A percentile compares a stretch with the other conserved stretches of the same genome.
These are phyloP conservation scores for Geoglossum cookeanum DNA, from an alignment of 2,329 filamentous ascomycete genomes.

Conservation along the genomic window DNA sequence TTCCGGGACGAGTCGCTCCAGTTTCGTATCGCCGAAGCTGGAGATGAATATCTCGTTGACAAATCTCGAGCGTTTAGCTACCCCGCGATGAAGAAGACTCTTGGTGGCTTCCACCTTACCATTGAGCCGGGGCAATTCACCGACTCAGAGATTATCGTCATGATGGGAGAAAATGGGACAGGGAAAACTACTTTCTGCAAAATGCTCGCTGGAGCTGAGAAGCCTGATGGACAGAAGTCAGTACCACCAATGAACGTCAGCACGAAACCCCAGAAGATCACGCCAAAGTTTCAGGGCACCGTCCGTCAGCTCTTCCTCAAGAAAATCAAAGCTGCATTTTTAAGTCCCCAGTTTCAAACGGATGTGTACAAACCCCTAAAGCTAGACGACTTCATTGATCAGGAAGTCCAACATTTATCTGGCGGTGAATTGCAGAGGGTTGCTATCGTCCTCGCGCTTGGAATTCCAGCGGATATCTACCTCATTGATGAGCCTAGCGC, in stretches of 20 bases:
- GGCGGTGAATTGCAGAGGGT: constrained; percentile 99
- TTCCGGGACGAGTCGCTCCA: constrained; percentile 95
- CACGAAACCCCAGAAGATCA: constrained; percentile 99
- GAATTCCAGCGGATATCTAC: constrained; percentile 92
- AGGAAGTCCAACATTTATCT: constrained; percentile 97
- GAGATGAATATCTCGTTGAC: constrained; percentile 74
- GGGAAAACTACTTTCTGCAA: constrained; percentile 99
- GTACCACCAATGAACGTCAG: constrained; percentile 92
- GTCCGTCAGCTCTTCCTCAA: constrained; percentile 98
- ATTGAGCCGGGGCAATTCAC: constrained; percentile 79
- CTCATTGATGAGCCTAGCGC: constrained; percentile 94
- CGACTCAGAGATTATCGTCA: constrained; percentile 95
- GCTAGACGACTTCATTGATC: constrained; percentile 97
- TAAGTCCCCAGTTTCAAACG: constrained; percentile 96
- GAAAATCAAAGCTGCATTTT: constrained; percentile 93
- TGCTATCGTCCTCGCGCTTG: constrained; percentile 89
- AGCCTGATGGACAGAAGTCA: constrained; percentile 62
- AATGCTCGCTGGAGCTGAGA: constrained; percentile 79
- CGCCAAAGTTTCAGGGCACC: constrained; percentile 91
- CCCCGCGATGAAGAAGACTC: constrained; percentile 78
- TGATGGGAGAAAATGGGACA: constrained; percentile 99
- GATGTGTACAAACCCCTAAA: constrained; percentile 99
- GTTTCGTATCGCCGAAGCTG: constrained; percentile 79
- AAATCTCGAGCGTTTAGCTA: constrained; percentile 73
- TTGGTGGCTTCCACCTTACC: constrained; percentile 69